These are phyloP conservation scores for Termitomyces sp. DNA, from an alignment of 768 basidiomycete genomes.

Conservation along the genomic window DNA sequence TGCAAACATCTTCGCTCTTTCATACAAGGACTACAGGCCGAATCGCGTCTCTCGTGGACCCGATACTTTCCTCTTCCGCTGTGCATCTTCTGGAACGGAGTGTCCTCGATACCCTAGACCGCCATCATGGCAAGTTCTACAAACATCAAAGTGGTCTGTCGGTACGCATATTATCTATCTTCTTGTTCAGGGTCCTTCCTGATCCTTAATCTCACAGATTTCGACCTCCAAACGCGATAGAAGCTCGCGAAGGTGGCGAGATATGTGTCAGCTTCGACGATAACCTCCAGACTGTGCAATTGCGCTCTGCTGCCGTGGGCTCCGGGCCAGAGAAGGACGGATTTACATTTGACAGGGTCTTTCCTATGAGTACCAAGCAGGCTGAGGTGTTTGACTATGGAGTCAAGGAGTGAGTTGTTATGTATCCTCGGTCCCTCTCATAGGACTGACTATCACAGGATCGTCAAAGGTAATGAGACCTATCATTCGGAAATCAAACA, in stretches of 20 bases:
- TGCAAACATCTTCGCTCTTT: conserved; percentile 18
- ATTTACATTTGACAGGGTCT: conserved; percentile 96
- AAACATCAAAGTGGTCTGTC: conserved; percentile 99
- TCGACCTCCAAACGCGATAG: conserved; percentile 91
- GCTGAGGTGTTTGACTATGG: conserved; percentile 97
- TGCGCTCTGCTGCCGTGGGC: conserved; percentile 64
- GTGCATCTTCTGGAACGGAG: conserved; percentile 14
- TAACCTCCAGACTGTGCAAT: conserved; percentile 75
- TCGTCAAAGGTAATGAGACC: conserved; percentile 70
- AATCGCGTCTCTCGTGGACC: conserved; percentile 12
- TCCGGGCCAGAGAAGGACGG: conserved; percentile 94
- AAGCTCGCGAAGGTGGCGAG: conserved; percentile 82
- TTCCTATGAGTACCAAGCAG: conserved; percentile 88
- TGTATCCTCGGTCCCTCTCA: conserved; percentile 12
- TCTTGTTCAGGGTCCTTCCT: conserved; percentile 7
- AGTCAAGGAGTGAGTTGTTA: conserved; percentile 79
- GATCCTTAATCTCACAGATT: conserved; percentile 50
- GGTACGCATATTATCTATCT: conserved; percentile 48
- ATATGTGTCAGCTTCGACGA: conserved; percentile 88
- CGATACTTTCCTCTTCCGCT: conserved; percentile 9
- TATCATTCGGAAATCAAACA: conserved; percentile 3
- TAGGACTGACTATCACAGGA: conserved; percentile 40
- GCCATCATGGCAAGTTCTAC: conserved; percentile 64
- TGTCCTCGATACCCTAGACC: conserved; percentile 14
- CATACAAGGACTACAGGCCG: background rate